phyloP scores from a whole-genome alignment of 148 eudicot species.

The Fagopyrum tataricum region DNA sequence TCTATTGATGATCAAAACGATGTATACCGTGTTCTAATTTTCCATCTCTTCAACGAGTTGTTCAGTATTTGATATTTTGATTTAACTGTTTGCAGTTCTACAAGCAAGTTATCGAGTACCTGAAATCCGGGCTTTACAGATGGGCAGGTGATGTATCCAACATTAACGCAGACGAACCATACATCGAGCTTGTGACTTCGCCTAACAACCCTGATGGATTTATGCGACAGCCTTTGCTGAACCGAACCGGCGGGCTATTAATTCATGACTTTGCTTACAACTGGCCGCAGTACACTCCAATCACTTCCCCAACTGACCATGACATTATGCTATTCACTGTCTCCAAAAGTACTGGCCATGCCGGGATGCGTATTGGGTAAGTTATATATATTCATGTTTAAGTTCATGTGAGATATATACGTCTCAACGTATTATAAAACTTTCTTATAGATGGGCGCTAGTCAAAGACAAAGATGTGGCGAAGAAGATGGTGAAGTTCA shows the following conservation, averaged over 20 bases:
- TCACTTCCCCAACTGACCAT: conserved; percentile 59
- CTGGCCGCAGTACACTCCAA: conserved; percentile 59
- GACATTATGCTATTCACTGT: conserved; percentile 88
- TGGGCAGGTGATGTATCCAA: conserved; percentile 86
- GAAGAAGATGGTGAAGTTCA: conserved; percentile 71
- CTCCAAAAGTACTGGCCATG: conserved; percentile 94
- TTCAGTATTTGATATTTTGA: too few relatives aligned
- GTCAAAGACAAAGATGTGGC: conserved; percentile 75
- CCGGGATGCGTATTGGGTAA: conserved; percentile 93
- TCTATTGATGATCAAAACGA: too few relatives aligned
- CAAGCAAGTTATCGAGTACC: conserved; percentile 60
- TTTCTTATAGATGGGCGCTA: conserved; percentile 73
- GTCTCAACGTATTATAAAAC: neutral
- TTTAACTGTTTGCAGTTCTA: conserved; percentile 48
- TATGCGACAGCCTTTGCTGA: conserved; percentile 60
- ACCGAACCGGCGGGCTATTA: conserved; percentile 49
- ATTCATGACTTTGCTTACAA: conserved; percentile 52
- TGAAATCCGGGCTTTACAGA: conserved; percentile 74
- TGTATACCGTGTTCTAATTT: too few relatives aligned
- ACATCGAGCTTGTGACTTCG: conserved; percentile 90
- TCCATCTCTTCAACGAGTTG: too few relatives aligned
- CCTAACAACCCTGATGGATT: conserved; percentile 96
- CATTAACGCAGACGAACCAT: conserved; percentile 47
- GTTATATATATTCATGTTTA: neutral
- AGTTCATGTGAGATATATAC: too few relatives aligned